Conservation (phyloP, 2,329 filamentous ascomycete genomes). For the Pleoardoris graminearum region DNA sequence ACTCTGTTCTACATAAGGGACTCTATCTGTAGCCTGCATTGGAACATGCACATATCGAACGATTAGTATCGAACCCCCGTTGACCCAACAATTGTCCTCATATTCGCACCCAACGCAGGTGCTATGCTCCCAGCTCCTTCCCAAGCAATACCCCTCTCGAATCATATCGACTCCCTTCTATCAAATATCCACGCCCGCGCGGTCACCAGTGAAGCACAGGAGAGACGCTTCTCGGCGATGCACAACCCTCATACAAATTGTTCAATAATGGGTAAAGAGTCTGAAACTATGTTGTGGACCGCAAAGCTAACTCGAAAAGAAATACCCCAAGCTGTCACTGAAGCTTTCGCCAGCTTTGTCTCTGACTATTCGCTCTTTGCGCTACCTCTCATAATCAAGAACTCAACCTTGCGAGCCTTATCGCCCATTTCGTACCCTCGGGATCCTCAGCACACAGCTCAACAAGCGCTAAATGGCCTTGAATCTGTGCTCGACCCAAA, state of each 20-base stretch:
- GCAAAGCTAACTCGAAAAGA: background rate
- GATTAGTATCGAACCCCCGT: no score
- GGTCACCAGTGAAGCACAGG: no score
- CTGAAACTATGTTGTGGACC: background rate
- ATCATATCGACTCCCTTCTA: no score
- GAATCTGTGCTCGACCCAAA: slow-evolving; percentile 19
- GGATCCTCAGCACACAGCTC: slow-evolving; percentile 9
- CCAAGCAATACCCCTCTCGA: no score
- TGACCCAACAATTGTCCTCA: no score
- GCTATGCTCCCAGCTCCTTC: no score
- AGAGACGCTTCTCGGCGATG: background rate
- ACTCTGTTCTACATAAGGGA: no score
- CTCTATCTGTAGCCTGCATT: no score
- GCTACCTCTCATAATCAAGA: slow-evolving; percentile 11
- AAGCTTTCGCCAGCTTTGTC: slow-evolving; percentile 17
- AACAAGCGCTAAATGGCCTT: slow-evolving; percentile 21
- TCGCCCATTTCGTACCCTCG: slow-evolving; percentile 7
- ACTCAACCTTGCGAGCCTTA: slow-evolving; percentile 4
- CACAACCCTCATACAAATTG: background rate
- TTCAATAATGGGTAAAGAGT: background rate
- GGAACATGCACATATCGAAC: no score
- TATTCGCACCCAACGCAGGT: no score
- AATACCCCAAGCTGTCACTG: slow-evolving; percentile 2
- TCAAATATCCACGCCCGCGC: no score
- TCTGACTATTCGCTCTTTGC: slow-evolving; percentile 13